These are phyloP conservation scores for Stenogyne calaminthoides DNA, from an alignment of 305 asterid species.

Conservation along the genomic window DNA sequence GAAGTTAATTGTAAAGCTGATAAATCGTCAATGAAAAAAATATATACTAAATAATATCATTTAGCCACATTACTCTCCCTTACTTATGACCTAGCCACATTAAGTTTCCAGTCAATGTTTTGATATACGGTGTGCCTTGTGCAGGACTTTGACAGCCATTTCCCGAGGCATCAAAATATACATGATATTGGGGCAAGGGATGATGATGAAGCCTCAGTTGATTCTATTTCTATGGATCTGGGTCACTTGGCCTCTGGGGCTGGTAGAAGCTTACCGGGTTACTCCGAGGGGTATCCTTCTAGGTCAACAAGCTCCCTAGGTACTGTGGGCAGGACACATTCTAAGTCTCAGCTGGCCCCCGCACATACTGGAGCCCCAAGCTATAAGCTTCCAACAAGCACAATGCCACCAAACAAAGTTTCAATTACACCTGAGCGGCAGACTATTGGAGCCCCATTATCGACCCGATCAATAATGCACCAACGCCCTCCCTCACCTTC, in stretches of 20 bases:
- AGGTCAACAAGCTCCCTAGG: conserved; percentile 45
- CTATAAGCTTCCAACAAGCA: conserved; percentile 41
- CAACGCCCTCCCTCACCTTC: conserved; percentile 65
- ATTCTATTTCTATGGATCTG: conserved; percentile 46
- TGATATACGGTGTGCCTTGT: conserved; percentile 25
- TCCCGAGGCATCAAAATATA: conserved; percentile 42
- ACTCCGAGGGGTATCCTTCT: conserved; percentile 52
- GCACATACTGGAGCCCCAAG: conserved; percentile 44
- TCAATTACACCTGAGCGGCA: conserved; percentile 47
- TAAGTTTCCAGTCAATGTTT: conserved; percentile 16
- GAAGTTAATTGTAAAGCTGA: background rate
- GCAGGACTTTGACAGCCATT: conserved; percentile 57
- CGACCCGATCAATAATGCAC: conserved; percentile 47
- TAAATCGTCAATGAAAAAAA: background rate
- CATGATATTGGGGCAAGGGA: conserved; percentile 46
- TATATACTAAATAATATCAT: background rate
- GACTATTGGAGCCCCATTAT: conserved; percentile 41
- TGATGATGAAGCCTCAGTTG: conserved; percentile 65
- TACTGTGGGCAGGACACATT: conserved; percentile 42
- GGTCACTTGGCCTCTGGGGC: conserved; percentile 46
- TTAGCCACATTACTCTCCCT: too few species aligned
- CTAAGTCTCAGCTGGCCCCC: conserved; percentile 48
- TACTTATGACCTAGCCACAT: background rate
- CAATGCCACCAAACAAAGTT: conserved; percentile 42
- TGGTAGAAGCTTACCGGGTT: conserved; percentile 38